Evolutionary conservation across 306 rosid genomes (phyloP), one percentile per base, ranked within the genome.

Genomic region (Malus fusca): DNA sequence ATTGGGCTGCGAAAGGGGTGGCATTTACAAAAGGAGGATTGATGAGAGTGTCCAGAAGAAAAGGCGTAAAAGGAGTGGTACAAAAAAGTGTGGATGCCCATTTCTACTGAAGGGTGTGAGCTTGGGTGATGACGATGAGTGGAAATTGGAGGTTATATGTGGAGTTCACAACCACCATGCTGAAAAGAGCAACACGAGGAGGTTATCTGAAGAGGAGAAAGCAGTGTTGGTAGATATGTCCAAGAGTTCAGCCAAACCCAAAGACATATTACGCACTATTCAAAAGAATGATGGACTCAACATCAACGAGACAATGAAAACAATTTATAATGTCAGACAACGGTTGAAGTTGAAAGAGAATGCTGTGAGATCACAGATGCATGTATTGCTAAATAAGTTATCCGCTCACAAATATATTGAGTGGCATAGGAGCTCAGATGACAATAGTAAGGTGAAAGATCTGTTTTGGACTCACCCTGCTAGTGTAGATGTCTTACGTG

Each of bases 51-150:
- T 8, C 17, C 26, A 58, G 23, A 44, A 22, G 53, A 42, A 28
- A 19, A 74, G 40, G 55, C 43, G 31, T 44, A 74, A 21, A 25
- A 43, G 48, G 5, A 61, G 22, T 42, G 31, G 78, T 12, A 42
- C 70, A 4, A 74, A 74, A 52, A 74, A 74, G 44, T 74, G 69
- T 60, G 44, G 61, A 6, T 74, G 46, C 11, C 78, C 78, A n/a
- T 74, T 74, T 74, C 26, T 42, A 19, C 46, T 62, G 30, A 74
- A 31, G 28, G 74, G 74, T 28, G 28, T 48, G 4, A 71, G 14
- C 40, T 19, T 71, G 15, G 44, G 44, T 52, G 17, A 26, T 28
- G 42, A 19, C 8, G 63, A 52, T 52, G 74, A 71, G 33, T 71
- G 74, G 74, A 71, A 17, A 30, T 51, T 71, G 23, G 62, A 71